These are phyloP conservation scores for Arthroderma uncinatum DNA, from an alignment of 2,329 filamentous ascomycete species.

Conservation along the genomic window DNA sequence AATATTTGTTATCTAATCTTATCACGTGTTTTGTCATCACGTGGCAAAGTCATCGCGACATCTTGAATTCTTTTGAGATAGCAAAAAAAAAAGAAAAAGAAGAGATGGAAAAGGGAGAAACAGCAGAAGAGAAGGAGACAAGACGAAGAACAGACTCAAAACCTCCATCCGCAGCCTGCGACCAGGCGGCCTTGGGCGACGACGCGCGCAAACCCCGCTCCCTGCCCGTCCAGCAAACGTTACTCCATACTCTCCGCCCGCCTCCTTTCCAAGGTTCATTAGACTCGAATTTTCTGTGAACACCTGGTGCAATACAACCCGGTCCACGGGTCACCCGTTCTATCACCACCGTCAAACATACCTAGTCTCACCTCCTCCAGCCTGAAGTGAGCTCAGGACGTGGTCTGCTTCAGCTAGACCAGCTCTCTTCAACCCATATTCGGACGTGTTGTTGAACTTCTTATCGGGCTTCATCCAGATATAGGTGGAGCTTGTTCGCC, in stretches of 20 bases:
- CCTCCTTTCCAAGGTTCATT: slow-evolving; percentile 4
- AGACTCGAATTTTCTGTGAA: not conserved
- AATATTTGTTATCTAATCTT: not conserved
- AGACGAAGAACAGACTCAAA: not conserved
- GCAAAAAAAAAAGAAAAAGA: not conserved
- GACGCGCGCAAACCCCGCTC: not conserved
- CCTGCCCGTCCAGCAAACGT: not conserved
- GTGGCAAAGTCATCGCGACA: not conserved
- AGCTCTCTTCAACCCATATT: too few relatives aligned
- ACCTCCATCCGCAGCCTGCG: not conserved
- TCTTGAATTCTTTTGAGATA: not conserved
- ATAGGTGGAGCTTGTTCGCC: too few relatives aligned
- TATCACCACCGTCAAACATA: not conserved
- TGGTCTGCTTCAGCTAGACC: too few relatives aligned
- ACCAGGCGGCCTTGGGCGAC: not conserved
- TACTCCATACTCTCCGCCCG: not conserved
- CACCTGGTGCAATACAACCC: not conserved
- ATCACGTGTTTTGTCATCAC: not conserved
- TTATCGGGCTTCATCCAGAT: too few relatives aligned
- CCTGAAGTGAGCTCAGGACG: too few relatives aligned
- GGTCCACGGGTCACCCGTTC: not conserved
- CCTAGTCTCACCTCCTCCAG: not conserved
- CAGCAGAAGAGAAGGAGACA: not conserved
- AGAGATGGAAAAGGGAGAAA: not conserved
- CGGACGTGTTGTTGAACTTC: too few relatives aligned